Conservation (phyloP, 768 basidiomycete species). For the Russula sp. region DNA sequence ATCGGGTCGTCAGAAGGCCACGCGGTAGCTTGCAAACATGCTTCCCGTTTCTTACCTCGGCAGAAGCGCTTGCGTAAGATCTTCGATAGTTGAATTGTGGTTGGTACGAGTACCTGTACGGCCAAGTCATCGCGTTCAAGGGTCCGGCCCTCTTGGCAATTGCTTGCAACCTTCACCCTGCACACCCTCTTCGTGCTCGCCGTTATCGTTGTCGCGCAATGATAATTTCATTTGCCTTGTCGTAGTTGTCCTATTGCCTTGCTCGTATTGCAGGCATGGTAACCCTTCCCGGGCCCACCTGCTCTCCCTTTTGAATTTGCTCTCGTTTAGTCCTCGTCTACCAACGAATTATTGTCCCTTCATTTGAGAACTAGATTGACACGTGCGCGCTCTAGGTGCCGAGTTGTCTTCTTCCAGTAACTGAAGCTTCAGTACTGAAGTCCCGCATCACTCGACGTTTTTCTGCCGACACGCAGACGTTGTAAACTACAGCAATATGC, state of each 20-base stretch:
- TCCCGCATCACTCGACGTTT: too few relatives aligned
- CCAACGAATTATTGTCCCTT: constrained; percentile 1
- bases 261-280: not conserved
- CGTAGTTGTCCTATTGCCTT: constrained; percentile 6
- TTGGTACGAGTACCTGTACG: constrained; percentile 65
- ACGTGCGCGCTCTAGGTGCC: too few relatives aligned
- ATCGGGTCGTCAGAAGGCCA: constrained; percentile 60
- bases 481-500: too few relatives aligned
- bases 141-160: constrained; percentile 64
- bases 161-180: constrained; percentile 47
- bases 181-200: constrained; percentile 32
- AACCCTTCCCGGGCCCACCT: too few relatives aligned
- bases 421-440: too few relatives aligned
- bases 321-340: constrained; percentile 3
- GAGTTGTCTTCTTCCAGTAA: too few relatives aligned
- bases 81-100: constrained; percentile 73
- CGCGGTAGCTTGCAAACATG: not conserved
- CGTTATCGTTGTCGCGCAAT: constrained; percentile 51
- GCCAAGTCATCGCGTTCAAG: constrained; percentile 53
- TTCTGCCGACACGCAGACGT: too few relatives aligned
- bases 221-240: constrained; percentile 49
- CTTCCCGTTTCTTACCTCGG: constrained; percentile 29
- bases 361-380: not conserved
- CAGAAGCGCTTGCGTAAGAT: constrained; percentile 51
- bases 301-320: not conserved